phyloP scores from a whole-genome alignment of 1,139 yeast genomes.

The Hyphopichia burtonii region DNA sequence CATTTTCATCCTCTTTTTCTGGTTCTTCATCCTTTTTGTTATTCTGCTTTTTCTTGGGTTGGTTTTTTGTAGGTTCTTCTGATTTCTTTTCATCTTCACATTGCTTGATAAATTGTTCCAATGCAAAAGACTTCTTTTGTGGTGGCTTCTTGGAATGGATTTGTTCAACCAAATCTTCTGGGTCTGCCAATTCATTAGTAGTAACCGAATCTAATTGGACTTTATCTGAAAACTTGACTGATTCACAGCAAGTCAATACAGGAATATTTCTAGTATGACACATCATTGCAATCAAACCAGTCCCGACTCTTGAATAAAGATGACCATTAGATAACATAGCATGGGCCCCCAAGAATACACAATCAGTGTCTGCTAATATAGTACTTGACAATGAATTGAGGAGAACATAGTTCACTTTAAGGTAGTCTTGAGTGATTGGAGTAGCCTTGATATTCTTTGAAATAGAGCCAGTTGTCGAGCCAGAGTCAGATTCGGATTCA shows the following conservation, averaged over 20 bases:
- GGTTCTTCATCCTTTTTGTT: constrained; percentile 10
- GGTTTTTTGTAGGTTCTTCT: constrained; percentile 9
- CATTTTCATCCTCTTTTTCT: constrained; percentile 11
- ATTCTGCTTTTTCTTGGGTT: constrained; percentile 9
- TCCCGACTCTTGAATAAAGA: constrained; percentile 90
- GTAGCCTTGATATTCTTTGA: constrained; percentile 9
- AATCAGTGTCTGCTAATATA: constrained; percentile 75
- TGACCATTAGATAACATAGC: constrained; percentile 96
- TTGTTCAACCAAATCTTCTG: constrained; percentile 64
- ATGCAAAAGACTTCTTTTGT: constrained; percentile 61
- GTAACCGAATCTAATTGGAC: constrained; percentile 96
- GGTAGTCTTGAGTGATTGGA: constrained; percentile 35
- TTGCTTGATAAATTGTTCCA: constrained; percentile 62
- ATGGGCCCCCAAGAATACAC: constrained; percentile 93
- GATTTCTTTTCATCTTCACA: constrained; percentile 25
- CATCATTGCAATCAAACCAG: constrained; percentile 91
- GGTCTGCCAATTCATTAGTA: constrained; percentile 86
- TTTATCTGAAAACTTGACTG: constrained; percentile 90
- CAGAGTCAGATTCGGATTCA: constrained; percentile 26
- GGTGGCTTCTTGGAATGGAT: constrained; percentile 51
- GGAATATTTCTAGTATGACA: constrained; percentile 88
- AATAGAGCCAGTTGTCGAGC: too few relatives aligned
- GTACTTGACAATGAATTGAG: constrained; percentile 80
- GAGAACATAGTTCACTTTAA: constrained; percentile 59
- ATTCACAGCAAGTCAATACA: constrained; percentile 92